These are phyloP conservation scores for Phaeosphaeria sp. DNA, from an alignment of 2,329 filamentous ascomycete genomes.

Conservation along the genomic window DNA sequence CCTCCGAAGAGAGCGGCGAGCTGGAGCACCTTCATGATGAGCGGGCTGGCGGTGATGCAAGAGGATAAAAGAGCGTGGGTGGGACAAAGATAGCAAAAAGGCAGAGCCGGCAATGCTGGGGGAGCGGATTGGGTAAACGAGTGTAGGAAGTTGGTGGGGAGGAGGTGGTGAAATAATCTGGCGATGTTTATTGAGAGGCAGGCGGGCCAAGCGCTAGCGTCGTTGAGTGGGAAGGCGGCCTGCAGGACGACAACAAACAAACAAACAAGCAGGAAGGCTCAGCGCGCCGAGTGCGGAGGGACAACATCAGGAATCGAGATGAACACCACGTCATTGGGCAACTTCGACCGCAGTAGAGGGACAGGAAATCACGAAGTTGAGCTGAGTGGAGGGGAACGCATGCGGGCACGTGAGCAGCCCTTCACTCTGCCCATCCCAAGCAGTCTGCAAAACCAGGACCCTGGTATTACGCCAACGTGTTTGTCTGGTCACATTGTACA, in stretches of 20 bases:
- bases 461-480: too few species aligned
- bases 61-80: slow-evolving; percentile 26
- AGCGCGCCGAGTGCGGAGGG: background rate
- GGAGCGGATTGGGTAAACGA: slow-evolving; percentile 25
- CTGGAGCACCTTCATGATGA: slow-evolving; percentile 37
- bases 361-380: background rate
- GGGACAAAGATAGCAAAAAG: slow-evolving; percentile 21
- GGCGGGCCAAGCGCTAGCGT: slow-evolving; percentile 25
- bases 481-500: background rate
- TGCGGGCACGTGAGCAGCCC: slow-evolving; percentile 17
- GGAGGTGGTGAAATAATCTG: slow-evolving; percentile 10
- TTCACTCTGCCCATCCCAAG: slow-evolving; percentile 12
- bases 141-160: slow-evolving; percentile 30
- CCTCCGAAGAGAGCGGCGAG: slow-evolving; percentile 32
- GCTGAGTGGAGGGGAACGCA: background rate
- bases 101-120: slow-evolving; percentile 15
- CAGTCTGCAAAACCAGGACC: background rate
- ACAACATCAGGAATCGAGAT: background rate
- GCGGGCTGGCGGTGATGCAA: slow-evolving; percentile 17
- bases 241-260: slow-evolving; percentile 26
- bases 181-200: slow-evolving; percentile 17
- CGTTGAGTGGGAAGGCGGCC: slow-evolving; percentile 19
- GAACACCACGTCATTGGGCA: slow-evolving; percentile 8
- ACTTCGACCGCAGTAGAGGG: background rate
- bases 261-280: background rate